A percentile compares a stretch with the other conserved stretches of the same genome.
Evolutionary conservation across 345 rosid species (phyloP).

Genomic region (Gossypium longicalyx): DNA sequence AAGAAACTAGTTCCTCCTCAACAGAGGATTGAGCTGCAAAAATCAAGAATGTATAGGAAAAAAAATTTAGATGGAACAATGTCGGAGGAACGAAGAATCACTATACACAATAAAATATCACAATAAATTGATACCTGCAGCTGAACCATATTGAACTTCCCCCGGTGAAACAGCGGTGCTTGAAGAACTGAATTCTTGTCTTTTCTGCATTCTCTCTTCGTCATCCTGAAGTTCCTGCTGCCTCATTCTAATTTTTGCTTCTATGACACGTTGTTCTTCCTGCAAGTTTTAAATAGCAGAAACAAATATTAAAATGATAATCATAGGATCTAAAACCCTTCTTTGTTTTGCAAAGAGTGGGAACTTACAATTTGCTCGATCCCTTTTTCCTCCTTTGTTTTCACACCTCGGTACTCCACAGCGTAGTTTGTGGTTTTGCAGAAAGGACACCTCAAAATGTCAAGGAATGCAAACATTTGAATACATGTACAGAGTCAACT

Average conservation of each 20-base stretch:
- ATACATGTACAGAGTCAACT: background rate
- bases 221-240: constrained; percentile 88
- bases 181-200: constrained; percentile 64
- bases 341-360: background rate
- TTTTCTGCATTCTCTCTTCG: constrained; percentile 78
- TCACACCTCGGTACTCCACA: constrained; percentile 89
- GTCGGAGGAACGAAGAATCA: background rate
- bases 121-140: constrained; percentile 38
- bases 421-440: constrained; percentile 95
- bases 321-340: background rate
- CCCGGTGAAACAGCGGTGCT: constrained; percentile 41
- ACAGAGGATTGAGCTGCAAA: constrained; percentile 50
- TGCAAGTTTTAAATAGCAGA: constrained; percentile 23
- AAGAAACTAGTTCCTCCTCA: constrained; percentile 50
- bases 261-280: constrained; percentile 99
- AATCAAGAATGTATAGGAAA: constrained; percentile 1
- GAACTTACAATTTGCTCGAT: constrained; percentile 85
- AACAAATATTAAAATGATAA: background rate
- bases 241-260: constrained; percentile 89
- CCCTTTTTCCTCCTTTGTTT: constrained; percentile 94
- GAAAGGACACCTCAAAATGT: constrained; percentile 80
- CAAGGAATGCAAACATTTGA: constrained; percentile 34
- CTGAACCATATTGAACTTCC: constrained; percentile 50
- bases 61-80: background rate
- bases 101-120: background rate